Base-by-base conservation (phyloP, 1,284 basidiomycete genomes). In the Rhodotorula sp. region DNA sequence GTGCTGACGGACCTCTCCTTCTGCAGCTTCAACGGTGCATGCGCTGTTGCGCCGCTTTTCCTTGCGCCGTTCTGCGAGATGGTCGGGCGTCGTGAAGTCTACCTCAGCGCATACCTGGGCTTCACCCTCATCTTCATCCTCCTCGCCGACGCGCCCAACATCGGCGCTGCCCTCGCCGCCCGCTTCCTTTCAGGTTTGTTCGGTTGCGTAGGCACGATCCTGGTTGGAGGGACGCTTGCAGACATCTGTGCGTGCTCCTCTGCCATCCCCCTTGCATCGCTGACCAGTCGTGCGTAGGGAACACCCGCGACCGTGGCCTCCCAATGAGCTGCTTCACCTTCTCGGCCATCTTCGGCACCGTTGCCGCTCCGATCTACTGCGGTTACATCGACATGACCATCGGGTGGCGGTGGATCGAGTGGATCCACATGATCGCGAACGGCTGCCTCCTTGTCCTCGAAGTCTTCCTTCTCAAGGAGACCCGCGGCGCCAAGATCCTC, bases 301-400 rank as follows among this genome's bases (percentile, higher is more conserved):
- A 73, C 56, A 79, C 80, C 10, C 70, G 74, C 61, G 78, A 82
- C 50, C 77, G 79, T 15, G 68, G 73, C 25, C 67, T 80, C 34
- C 80, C 81, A 25, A 80, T 81, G 73, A 72, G 75, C 8, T 76
- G 78, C 67, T 82, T 82, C 77, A 81, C 79, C 2, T 79, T 81
- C n/a, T 70, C 72, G 29, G 81, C 81, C 36, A 75, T 81, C 36
- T 76, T 80, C 54, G 75, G 62, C 29, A 71, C 70, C 3, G 37
- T 71, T 53, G 58, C 66, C 2, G 70, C 70, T 4, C 70, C 70
- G 19, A 60, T 71, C 7, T 71, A 71, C 58, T 65, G 58, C 37
- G 70, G 70, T 25, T 80, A 78, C 76, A 81, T 82, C 57, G 75
- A 79, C 53, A 57, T 77, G 60, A 65, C 74, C 27, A 70, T 78